phyloP scores from a whole-genome alignment of 202 grass and related monocot genomes.

The Brachypodium distachyon region DNA sequence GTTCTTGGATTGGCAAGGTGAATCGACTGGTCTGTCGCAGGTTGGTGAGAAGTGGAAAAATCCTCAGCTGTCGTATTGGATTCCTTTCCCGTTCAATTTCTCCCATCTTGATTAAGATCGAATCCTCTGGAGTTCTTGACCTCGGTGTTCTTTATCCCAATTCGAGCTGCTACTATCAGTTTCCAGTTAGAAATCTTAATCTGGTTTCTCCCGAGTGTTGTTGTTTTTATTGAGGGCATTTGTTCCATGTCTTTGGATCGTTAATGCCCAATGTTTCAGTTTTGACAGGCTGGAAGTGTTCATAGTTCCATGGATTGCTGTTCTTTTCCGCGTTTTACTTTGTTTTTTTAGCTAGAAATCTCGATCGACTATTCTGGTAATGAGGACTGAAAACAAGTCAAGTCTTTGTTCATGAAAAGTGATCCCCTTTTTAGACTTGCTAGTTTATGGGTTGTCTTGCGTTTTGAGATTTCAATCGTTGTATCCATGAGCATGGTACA shows the following conservation, averaged over 20 bases:
- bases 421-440: background rate
- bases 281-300: background rate
- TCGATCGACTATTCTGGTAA: slow-evolving; percentile 10
- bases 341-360: slow-evolving; percentile 11
- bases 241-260: slow-evolving; percentile 20
- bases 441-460: background rate
- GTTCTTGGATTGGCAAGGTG: slow-evolving; percentile 26
- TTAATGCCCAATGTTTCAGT: slow-evolving; percentile 19
- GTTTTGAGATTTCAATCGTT: background rate
- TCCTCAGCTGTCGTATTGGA: slow-evolving; percentile 14
- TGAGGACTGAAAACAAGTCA: slow-evolving; percentile 32
- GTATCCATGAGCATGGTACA: background rate
- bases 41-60: slow-evolving; percentile 13
- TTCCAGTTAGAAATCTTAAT: slow-evolving; percentile 22
- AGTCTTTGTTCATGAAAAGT: slow-evolving; percentile 13
- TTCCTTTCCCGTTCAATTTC: slow-evolving; percentile 11
- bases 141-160: slow-evolving; percentile 19
- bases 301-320: slow-evolving; percentile 15
- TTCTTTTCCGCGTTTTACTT: background rate
- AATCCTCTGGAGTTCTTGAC: slow-evolving; percentile 15
- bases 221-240: background rate
- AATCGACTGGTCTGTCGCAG: slow-evolving; percentile 23
- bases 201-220: background rate
- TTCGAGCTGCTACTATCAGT: slow-evolving; percentile 29
- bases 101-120: slow-evolving; percentile 14